phyloP scores from a whole-genome alignment of 495 filamentous ascomycete species.

The Neurospora pannonica region DNA sequence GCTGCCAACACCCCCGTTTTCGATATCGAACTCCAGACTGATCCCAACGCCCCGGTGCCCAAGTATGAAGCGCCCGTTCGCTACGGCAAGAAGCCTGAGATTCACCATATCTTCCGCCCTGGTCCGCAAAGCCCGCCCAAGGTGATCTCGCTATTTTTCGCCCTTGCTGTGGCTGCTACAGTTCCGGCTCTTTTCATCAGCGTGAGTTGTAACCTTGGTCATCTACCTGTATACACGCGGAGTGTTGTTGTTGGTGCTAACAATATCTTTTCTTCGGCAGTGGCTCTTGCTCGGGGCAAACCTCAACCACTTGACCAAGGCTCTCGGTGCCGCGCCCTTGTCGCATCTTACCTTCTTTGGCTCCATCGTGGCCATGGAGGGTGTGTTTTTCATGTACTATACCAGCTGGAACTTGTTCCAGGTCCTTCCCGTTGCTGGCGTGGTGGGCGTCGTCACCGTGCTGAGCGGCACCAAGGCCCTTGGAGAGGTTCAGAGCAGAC shows the following conservation, averaged over 20 bases:
- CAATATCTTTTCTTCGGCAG: constrained; percentile 22
- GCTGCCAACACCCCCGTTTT: constrained; percentile 64
- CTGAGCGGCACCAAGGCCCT: constrained; percentile 87
- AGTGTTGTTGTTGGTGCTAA: constrained; percentile 3
- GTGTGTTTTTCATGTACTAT: constrained; percentile 92
- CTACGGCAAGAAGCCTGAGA: constrained; percentile 74
- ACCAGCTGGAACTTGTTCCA: constrained; percentile 90
- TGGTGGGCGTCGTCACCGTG: constrained; percentile 62
- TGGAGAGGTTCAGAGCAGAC: constrained; percentile 80
- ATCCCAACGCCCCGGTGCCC: constrained; percentile 51
- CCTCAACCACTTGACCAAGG: constrained; percentile 64
- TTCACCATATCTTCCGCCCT: constrained; percentile 81
- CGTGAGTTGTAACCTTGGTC: constrained; percentile 40
- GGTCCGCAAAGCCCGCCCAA: constrained; percentile 75
- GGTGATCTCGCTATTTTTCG: constrained; percentile 71
- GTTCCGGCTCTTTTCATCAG: constrained; percentile 60
- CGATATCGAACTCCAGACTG: constrained; percentile 41
- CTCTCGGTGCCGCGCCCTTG: constrained; percentile 61
- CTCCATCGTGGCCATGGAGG: constrained; percentile 78
- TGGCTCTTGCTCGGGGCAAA: constrained; percentile 83
- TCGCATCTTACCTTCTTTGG: constrained; percentile 74
- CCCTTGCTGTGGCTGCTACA: constrained; percentile 56
- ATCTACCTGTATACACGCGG: not conserved
- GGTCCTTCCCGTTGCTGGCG: constrained; percentile 61
- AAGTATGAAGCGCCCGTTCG: constrained; percentile 56